Conservation (phyloP, 1,284 basidiomycete genomes). For the Inonotus hispidus region DNA sequence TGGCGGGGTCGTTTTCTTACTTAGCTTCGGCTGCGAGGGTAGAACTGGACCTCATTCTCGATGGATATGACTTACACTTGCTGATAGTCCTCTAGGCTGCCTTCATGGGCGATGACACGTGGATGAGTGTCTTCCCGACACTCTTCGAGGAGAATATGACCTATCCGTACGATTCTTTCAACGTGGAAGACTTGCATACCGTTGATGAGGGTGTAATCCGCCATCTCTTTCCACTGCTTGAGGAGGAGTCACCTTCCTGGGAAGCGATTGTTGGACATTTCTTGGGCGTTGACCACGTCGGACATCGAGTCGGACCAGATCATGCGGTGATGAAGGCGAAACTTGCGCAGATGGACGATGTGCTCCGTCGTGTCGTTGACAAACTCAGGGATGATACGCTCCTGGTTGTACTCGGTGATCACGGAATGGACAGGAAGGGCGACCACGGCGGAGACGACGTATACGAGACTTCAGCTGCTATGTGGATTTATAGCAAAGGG, state of each 20-base stretch:
- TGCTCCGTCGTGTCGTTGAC: slow-evolving; percentile 68
- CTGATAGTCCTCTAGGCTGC: slow-evolving; percentile 41
- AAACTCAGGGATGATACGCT: slow-evolving; percentile 77
- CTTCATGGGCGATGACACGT: slow-evolving; percentile 97
- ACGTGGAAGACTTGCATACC: slow-evolving; percentile 96
- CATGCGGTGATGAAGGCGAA: slow-evolving; percentile 86
- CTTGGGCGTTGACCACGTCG: slow-evolving; percentile 96
- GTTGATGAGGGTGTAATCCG: slow-evolving; percentile 88
- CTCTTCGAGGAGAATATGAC: slow-evolving; percentile 68
- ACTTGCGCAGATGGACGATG: slow-evolving; percentile 81
- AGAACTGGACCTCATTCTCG: background rate
- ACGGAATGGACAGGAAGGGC: slow-evolving; percentile 94
- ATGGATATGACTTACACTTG: background rate
- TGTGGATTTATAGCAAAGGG: slow-evolving; percentile 90
- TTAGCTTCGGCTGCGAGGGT: background rate
- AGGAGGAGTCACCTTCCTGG: slow-evolving; percentile 51
- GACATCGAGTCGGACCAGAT: slow-evolving; percentile 89
- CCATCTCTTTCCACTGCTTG: slow-evolving; percentile 80
- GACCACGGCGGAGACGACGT: slow-evolving; percentile 94
- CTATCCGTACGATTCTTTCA: slow-evolving; percentile 93
- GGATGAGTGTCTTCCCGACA: slow-evolving; percentile 85
- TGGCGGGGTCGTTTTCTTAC: background rate
- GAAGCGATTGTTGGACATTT: slow-evolving; percentile 91
- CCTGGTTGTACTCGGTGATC: slow-evolving; percentile 90
- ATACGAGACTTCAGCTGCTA: slow-evolving; percentile 79